Percentiles rank a stretch among this genome's conserved stretches.
Conservation (phyloP, 2,329 filamentous ascomycete genomes). For the Ophiostoma himal-ulmi region DNA sequence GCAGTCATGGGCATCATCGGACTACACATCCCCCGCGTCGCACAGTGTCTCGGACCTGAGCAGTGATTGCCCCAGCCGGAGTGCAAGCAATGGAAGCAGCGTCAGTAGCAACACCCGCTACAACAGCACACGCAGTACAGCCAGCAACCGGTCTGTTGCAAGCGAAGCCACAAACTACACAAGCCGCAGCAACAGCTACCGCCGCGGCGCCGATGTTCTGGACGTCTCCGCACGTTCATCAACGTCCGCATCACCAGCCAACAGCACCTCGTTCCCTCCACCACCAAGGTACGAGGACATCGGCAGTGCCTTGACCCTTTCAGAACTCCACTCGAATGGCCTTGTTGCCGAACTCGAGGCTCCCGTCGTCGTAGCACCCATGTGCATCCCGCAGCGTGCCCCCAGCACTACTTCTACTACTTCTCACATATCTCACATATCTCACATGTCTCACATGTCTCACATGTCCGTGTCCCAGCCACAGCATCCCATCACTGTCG, state of each 20-base stretch:
- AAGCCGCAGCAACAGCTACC: constrained; percentile 18
- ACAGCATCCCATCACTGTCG: not conserved
- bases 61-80: constrained; percentile 18
- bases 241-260: constrained; percentile 13
- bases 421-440: not conserved
- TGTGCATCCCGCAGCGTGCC: constrained; percentile 10
- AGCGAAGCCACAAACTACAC: not conserved
- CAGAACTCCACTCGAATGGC: constrained; percentile 45
- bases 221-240: not conserved
- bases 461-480: not conserved
- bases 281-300: constrained; percentile 43
- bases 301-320: constrained; percentile 26
- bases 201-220: not conserved
- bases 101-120: constrained; percentile 14
- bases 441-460: not conserved
- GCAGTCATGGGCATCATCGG: constrained; percentile 10
- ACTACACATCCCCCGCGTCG: constrained; percentile 4
- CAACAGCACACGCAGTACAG: constrained; percentile 13
- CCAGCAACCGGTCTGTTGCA: constrained; percentile 23
- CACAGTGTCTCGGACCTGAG: constrained; percentile 14
- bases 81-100: constrained; percentile 19
- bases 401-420: not conserved
- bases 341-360: constrained; percentile 50
- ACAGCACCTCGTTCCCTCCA: constrained; percentile 32
- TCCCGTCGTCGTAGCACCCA: constrained; percentile 34